These are phyloP conservation scores for Cenchrus purpureus DNA, from an alignment of 176 grass and related monocot species.

Conservation along the genomic window DNA sequence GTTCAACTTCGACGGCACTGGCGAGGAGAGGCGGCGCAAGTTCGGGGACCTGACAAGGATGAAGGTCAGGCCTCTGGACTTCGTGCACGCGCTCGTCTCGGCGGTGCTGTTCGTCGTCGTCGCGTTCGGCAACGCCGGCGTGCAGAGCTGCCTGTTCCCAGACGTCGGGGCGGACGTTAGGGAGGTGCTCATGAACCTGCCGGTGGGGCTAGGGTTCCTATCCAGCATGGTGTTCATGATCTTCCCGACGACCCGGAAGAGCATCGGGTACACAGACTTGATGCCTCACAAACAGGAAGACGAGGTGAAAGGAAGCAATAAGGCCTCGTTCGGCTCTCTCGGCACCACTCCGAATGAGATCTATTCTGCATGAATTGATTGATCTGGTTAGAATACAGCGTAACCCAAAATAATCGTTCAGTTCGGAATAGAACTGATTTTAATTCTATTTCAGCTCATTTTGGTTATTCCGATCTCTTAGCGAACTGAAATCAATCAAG, in stretches of 20 bases:
- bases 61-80: conserved; percentile 46
- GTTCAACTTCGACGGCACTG: conserved; percentile 42
- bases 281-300: conserved; percentile 12
- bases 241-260: conserved; percentile 56
- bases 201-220: conserved; percentile 44
- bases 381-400: too few species aligned
- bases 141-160: conserved; percentile 62
- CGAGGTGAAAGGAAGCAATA: background rate
- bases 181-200: conserved; percentile 50
- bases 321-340: too few species aligned
- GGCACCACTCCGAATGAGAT: too few species aligned
- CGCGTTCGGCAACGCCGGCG: conserved; percentile 43
- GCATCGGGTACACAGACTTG: conserved; percentile 51
- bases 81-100: conserved; percentile 45
- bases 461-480: too few species aligned
- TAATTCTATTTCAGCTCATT: too few species aligned
- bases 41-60: conserved; percentile 26
- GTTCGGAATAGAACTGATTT: too few species aligned
- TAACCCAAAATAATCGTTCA: too few species aligned
- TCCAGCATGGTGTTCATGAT: conserved; percentile 54
- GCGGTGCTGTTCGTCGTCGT: conserved; percentile 46
- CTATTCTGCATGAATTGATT: too few species aligned
- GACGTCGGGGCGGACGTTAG: background rate
- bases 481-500: too few species aligned
- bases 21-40: conserved; percentile 1